Base-by-base conservation (phyloP, 371 early-diverging fungal genomes). In the Mortierella sp. region DNA sequence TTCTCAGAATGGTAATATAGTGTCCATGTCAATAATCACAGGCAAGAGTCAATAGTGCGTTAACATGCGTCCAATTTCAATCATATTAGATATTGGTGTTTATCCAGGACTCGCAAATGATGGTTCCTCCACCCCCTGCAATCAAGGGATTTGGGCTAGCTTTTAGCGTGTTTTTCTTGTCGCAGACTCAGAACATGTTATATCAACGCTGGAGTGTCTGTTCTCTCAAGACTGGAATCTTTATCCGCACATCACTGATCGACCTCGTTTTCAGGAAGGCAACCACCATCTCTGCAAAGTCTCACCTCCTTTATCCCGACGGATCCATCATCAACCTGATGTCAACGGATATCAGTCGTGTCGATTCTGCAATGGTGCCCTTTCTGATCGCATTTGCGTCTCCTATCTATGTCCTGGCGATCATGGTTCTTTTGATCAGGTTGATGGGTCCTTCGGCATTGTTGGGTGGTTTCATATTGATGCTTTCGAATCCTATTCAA, bases 281-380 rank as follows among this genome's bases (percentile, higher is more conserved):
- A 12, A 75, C 81, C 35, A 64, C 45, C 0, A 68, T 80, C 66
- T 80, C 81, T 1, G 63, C 76, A 9, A 60, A 66, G 1, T 62
- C 81, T 1, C 81, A 72, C 40, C 69, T 80, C 35, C 55, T 68
- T 8, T 90, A 87, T 73, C 85, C 87, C 24, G 85, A 87, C 20
- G 95, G 96, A 12, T 86, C 88, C 18, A 83, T 96, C 62, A 89
- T 90, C 64, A 96, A 93, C 83, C 70, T 96, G 40, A 89, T 95
- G 69, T 90, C 94, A 1, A 91, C 94, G 1, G 96, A 96, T 66
- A 70, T 88, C 18, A 83, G 86, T 54, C 86, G 93, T 60, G 81
- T 95, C 47, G 85, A 85, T 51, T 71, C 83, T 32, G 72, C 86
- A 11, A 55, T 84, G 43, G 65, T 86, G 24, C 87, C 88, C 37